A percentile compares a stretch with the other conserved stretches of the same genome.
Evolutionary conservation across 1,284 basidiomycete genomes (phyloP).

Genomic region (Meira nashicola): DNA sequence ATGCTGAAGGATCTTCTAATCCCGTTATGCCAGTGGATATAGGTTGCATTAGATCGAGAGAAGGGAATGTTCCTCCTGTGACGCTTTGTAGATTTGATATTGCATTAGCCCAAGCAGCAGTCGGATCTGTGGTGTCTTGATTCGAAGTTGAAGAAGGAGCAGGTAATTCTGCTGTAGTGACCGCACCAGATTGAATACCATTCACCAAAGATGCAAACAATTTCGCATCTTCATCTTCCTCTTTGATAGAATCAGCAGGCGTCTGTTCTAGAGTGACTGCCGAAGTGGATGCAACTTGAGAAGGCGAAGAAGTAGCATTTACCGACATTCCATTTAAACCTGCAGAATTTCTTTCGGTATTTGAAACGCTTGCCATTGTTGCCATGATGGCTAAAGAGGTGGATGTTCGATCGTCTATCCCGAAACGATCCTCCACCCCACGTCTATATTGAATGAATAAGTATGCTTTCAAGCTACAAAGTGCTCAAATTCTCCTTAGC

Average conservation of each 20-base stretch:
- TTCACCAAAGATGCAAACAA: constrained; percentile 21
- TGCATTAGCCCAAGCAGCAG: background rate
- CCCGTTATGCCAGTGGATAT: background rate
- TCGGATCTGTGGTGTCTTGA: background rate
- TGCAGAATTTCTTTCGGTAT: too few species aligned
- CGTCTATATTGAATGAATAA: too few species aligned
- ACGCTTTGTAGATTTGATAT: background rate
- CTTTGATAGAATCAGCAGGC: constrained; percentile 1
- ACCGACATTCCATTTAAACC: too few species aligned
- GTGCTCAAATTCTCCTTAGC: too few species aligned
- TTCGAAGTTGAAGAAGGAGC: background rate
- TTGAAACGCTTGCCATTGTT: too few species aligned
- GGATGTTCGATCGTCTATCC: too few species aligned
- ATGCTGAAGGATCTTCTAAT: constrained; percentile 6
- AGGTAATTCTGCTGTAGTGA: background rate
- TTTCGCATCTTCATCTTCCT: constrained; percentile 35
- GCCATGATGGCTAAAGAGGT: too few species aligned
- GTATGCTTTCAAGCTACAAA: too few species aligned
- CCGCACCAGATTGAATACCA: background rate
- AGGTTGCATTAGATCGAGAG: background rate
- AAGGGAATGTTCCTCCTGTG: background rate
- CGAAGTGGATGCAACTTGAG: constrained; percentile 27
- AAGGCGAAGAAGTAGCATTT: too few species aligned
- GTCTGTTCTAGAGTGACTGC: constrained; percentile 27
- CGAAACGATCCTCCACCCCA: too few species aligned